Evolutionary conservation across 2,329 filamentous ascomycete species (phyloP).

Genomic region (Hypomyces perniciosus): DNA sequence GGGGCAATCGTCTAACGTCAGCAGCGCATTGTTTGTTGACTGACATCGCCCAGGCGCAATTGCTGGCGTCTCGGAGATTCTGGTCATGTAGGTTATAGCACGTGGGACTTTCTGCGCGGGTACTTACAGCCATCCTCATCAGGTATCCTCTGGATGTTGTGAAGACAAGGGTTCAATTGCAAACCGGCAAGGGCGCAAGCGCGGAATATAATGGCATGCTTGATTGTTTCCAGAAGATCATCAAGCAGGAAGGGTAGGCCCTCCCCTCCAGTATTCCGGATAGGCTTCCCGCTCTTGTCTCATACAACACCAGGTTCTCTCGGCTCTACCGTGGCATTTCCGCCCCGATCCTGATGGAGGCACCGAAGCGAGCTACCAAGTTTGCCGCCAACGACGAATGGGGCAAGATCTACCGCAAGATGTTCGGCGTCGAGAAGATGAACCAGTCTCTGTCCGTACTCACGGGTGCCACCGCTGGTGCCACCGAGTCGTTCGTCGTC

Average conservation of each 20-base stretch:
- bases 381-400: slow-evolving; percentile 99
- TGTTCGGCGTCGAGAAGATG: slow-evolving; percentile 82
- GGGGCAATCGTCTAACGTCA: background rate
- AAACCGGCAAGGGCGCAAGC: slow-evolving; percentile 66
- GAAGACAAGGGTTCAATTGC: slow-evolving; percentile 93
- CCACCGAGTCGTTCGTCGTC: slow-evolving; percentile 93
- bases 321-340: slow-evolving; percentile 93
- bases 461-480: slow-evolving; percentile 89
- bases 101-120: background rate
- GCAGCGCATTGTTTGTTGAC: background rate
- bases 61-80: slow-evolving; percentile 95
- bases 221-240: slow-evolving; percentile 96
- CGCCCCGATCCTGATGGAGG: slow-evolving; percentile 96
- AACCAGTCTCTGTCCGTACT: slow-evolving; percentile 87
- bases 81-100: slow-evolving; percentile 64
- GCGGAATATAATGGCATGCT: slow-evolving; percentile 97
- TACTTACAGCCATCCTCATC: slow-evolving; percentile 19
- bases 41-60: slow-evolving; percentile 61
- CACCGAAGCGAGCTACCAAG: slow-evolving; percentile 88
- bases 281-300: slow-evolving; percentile 8
- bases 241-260: slow-evolving; percentile 84
- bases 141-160: slow-evolving; percentile 99
- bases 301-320: slow-evolving; percentile 56
- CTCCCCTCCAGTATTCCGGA: slow-evolving; percentile 4
- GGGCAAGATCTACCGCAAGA: slow-evolving; percentile 86